Percentiles rank a stretch among this genome's conserved stretches.
phyloP scores from a whole-genome alignment of 352 stramenopile genomes.

The Blastocystis sp. region DNA sequence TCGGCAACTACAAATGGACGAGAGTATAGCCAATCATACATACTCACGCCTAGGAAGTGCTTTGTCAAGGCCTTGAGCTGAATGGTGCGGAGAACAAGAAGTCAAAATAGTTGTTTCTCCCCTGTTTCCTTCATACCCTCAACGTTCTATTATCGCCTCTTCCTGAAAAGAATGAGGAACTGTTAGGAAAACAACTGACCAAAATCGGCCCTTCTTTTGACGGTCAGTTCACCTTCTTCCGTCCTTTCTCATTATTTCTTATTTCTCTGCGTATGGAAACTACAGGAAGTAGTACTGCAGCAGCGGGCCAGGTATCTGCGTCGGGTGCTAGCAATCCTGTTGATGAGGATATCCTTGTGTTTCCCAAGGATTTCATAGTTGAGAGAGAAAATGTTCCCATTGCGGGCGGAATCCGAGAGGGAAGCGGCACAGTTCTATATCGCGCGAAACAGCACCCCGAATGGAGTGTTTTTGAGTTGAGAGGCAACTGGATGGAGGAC shows the following conservation, averaged over 20 bases:
- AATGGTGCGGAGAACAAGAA: background rate
- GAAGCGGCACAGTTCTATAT: slow-evolving; percentile 16
- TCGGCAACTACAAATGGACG: slow-evolving; percentile 14
- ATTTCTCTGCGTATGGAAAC: background rate
- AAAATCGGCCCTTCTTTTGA: background rate
- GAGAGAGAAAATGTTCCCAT: background rate
- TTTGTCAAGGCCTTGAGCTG: slow-evolving; percentile 8
- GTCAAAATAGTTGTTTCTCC: slow-evolving; percentile 37
- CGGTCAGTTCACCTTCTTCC: background rate
- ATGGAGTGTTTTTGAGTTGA: slow-evolving; percentile 10
- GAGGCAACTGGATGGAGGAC: slow-evolving; percentile 1
- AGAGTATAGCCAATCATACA: background rate
- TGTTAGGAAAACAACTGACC: background rate
- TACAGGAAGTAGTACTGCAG: background rate
- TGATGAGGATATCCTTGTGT: slow-evolving; percentile 4
- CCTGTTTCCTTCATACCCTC: background rate
- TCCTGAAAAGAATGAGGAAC: too few relatives aligned
- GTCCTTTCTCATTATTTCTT: background rate
- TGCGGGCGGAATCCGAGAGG: background rate
- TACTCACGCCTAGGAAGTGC: background rate
- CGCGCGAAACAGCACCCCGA: background rate
- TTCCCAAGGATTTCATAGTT: slow-evolving; percentile 14
- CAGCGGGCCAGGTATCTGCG: background rate
- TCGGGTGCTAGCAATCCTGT: background rate
- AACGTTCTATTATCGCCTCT: too few relatives aligned